These are phyloP conservation scores for Cystoderma amianthinum DNA, from an alignment of 768 basidiomycete genomes.

Conservation along the genomic window DNA sequence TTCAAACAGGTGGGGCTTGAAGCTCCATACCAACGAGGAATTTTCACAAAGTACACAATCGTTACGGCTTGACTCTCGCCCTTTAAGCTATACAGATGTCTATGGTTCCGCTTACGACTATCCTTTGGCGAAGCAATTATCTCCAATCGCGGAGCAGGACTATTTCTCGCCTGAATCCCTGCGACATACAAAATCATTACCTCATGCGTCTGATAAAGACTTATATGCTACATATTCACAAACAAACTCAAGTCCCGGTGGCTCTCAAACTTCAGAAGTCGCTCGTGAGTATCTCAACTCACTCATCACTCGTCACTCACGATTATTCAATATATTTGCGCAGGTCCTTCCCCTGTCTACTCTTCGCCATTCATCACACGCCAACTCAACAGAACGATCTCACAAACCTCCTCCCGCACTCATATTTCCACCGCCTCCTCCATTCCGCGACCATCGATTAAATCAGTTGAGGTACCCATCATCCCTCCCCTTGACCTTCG, in stretches of 20 bases:
- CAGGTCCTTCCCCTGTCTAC: constrained; percentile 44
- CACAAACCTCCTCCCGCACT: constrained; percentile 56
- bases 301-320: neutral
- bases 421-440: constrained; percentile 37
- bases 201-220: constrained; percentile 24
- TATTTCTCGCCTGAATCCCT: constrained; percentile 42
- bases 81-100: constrained; percentile 20
- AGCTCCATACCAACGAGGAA: constrained; percentile 18
- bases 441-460: constrained; percentile 8
- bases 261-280: constrained; percentile 29
- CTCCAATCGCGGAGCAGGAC: constrained; percentile 62
- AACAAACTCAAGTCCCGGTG: constrained; percentile 23
- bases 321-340: constrained; percentile 3
- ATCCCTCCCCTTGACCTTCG: constrained; percentile 57
- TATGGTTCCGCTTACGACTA: constrained; percentile 29
- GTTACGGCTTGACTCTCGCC: constrained; percentile 28
- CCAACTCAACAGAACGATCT: constrained; percentile 58
- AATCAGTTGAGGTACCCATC: constrained; percentile 25
- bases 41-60: constrained; percentile 33
- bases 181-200: constrained; percentile 11
- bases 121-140: constrained; percentile 43
- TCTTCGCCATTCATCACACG: constrained; percentile 52
- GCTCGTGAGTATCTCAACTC: constrained; percentile 31
- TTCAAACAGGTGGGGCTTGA: constrained; percentile 19
- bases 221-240: constrained; percentile 15